Evolutionary conservation across 768 basidiomycete genomes (phyloP).

Genomic region (Termitomyces sp.): DNA sequence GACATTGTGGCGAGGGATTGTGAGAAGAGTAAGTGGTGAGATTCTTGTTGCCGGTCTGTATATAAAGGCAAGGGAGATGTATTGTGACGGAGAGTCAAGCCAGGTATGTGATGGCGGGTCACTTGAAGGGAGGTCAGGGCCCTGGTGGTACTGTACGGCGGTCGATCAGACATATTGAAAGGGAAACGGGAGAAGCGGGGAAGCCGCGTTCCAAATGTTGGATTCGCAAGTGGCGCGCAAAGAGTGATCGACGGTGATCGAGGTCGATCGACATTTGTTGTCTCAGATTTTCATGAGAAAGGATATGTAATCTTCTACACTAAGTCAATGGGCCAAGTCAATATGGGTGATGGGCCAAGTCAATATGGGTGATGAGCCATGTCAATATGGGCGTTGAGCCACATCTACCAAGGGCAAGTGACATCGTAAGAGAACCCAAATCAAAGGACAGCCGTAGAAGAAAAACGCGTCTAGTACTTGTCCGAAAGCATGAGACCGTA

Average conservation of each 20-base stretch:
- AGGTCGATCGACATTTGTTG: not conserved
- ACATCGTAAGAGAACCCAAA: too few species aligned
- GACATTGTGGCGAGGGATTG: not conserved
- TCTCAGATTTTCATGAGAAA: too few species aligned
- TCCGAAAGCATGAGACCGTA: too few species aligned
- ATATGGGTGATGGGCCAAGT: too few species aligned
- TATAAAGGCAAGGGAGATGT: not conserved
- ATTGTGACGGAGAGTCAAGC: slow-evolving; percentile 1
- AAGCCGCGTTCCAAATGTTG: not conserved
- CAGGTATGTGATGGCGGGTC: not conserved
- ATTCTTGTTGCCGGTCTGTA: not conserved
- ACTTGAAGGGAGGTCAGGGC: not conserved
- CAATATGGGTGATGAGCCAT: too few species aligned
- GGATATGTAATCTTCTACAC: too few species aligned
- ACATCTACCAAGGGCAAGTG: too few species aligned
- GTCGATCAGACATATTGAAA: not conserved
- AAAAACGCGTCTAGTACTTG: too few species aligned
- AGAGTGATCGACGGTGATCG: slow-evolving; percentile 3
- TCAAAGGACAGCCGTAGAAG: too few species aligned
- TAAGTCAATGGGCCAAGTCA: too few species aligned
- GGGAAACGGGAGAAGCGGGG: not conserved
- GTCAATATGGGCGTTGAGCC: too few species aligned
- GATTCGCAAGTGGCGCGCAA: not conserved
- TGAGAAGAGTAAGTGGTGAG: not conserved
- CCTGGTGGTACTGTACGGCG: not conserved